These are phyloP conservation scores for Fomitopsis palustris DNA, from an alignment of 1,284 basidiomycete genomes.

Conservation along the genomic window DNA sequence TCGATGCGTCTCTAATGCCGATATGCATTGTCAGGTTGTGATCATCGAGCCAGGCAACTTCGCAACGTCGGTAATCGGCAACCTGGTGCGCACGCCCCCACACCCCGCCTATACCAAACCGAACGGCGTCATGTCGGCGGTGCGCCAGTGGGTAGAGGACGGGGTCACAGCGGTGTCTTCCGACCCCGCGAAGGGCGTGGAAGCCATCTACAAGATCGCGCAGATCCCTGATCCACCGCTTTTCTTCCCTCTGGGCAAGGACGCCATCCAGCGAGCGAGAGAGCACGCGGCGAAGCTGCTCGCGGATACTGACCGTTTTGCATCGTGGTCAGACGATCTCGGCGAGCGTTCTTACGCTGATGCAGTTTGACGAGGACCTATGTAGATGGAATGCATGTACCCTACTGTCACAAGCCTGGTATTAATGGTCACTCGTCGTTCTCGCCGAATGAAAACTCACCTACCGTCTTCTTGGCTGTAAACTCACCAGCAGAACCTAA, in stretches of 20 bases:
- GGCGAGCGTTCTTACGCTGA: background rate
- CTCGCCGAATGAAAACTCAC: too few species aligned
- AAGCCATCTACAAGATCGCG: constrained; percentile 1
- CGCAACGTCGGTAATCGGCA: background rate
- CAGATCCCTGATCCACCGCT: constrained; percentile 8
- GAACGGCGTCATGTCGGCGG: too few species aligned
- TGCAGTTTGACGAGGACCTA: too few species aligned
- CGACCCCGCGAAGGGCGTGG: constrained; percentile 5
- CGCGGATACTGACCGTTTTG: constrained; percentile 5
- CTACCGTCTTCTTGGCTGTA: too few species aligned
- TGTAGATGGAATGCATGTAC: too few species aligned
- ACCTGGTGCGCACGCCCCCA: background rate
- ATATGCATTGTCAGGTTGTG: constrained; percentile 1
- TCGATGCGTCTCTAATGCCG: too few species aligned
- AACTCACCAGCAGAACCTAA: too few species aligned
- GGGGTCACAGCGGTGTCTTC: background rate
- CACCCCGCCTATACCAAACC: constrained; percentile 6
- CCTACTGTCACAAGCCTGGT: too few species aligned
- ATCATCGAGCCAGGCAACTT: constrained; percentile 8
- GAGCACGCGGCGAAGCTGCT: constrained; percentile 3
- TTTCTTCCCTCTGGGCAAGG: constrained; percentile 8
- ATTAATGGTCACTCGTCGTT: too few species aligned
- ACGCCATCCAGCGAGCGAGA: background rate
- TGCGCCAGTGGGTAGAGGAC: background rate
- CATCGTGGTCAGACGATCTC: constrained; percentile 13